phyloP scores from a whole-genome alignment of 768 basidiomycete species.

The Pleurotus djamor region DNA sequence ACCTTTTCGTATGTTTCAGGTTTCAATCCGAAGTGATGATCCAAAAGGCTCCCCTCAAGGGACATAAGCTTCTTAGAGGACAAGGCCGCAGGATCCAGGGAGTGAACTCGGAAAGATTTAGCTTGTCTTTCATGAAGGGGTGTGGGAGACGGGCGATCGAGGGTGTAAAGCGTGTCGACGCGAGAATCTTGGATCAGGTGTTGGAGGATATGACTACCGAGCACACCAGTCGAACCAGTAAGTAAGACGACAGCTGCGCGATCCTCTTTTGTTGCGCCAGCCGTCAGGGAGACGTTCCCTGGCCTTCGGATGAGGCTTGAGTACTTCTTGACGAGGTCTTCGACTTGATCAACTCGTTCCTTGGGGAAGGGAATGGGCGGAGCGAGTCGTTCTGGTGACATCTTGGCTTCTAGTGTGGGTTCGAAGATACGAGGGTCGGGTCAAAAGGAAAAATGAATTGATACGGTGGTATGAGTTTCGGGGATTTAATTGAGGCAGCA shows the following conservation, averaged over 20 bases:
- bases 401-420: no score
- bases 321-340: no score
- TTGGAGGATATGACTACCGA: slow-evolving; percentile 23
- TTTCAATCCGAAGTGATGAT: slow-evolving; percentile 13
- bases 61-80: slow-evolving; percentile 11
- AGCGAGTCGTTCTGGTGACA: no score
- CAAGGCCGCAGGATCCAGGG: slow-evolving; percentile 12
- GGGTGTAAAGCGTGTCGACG: slow-evolving; percentile 16
- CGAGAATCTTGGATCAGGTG: not conserved
- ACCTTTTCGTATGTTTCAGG: slow-evolving; percentile 15
- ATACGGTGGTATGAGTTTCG: no score
- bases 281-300: no score
- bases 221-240: slow-evolving; percentile 29
- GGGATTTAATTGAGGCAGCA: no score
- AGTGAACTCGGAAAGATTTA: slow-evolving; percentile 15
- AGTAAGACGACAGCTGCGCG: slow-evolving; percentile 23
- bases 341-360: no score
- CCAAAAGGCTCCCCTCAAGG: slow-evolving; percentile 13
- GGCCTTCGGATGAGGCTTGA: no score
- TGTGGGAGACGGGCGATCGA: slow-evolving; percentile 13
- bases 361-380: no score
- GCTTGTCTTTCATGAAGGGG: slow-evolving; percentile 16
- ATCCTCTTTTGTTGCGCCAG: no score
- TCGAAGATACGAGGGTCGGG: no score
- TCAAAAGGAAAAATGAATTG: no score